A percentile compares a stretch with the other conserved stretches of the same genome.
Conservation (phyloP, 1,139 yeast species). For the Ogataea hybrid region DNA sequence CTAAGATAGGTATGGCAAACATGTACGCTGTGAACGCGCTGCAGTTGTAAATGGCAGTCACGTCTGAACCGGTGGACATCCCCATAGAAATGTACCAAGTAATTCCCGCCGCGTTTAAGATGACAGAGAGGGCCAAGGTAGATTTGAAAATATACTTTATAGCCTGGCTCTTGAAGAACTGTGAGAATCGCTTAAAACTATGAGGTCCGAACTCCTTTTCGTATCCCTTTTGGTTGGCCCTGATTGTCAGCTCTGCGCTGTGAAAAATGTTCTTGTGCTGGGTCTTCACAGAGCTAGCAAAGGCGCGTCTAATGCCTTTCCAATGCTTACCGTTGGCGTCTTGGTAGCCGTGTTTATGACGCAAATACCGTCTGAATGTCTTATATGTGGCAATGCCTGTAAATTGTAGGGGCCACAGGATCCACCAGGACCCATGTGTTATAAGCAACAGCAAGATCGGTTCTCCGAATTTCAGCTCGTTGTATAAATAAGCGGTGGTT, state of each 20-base stretch:
- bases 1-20: slow-evolving; percentile 73
- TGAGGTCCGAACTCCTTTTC: slow-evolving; percentile 22
- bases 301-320: slow-evolving; percentile 40
- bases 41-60: slow-evolving; percentile 88
- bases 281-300: slow-evolving; percentile 42
- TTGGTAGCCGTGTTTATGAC: slow-evolving; percentile 34
- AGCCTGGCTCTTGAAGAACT: slow-evolving; percentile 45
- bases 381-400: slow-evolving; percentile 43
- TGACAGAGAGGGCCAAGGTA: slow-evolving; percentile 47
- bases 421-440: slow-evolving; percentile 84
- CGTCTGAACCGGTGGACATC: slow-evolving; percentile 78
- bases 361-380: slow-evolving; percentile 38
- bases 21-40: slow-evolving; percentile 87
- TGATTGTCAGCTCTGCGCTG: slow-evolving; percentile 35
- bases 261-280: slow-evolving; percentile 36
- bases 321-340: slow-evolving; percentile 35
- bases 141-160: slow-evolving; percentile 46
- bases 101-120: slow-evolving; percentile 73
- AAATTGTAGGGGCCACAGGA: slow-evolving; percentile 74
- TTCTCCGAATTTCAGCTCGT: slow-evolving; percentile 54
- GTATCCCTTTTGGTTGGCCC: slow-evolving; percentile 25
- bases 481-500: slow-evolving; percentile 69
- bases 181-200: slow-evolving; percentile 37
- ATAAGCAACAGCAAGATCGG: slow-evolving; percentile 66
- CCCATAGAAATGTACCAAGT: slow-evolving; percentile 89